A percentile compares a stretch with the other conserved stretches of the same genome.
Conservation (phyloP, 1,139 yeast species). For the Candida neerlandica region DNA sequence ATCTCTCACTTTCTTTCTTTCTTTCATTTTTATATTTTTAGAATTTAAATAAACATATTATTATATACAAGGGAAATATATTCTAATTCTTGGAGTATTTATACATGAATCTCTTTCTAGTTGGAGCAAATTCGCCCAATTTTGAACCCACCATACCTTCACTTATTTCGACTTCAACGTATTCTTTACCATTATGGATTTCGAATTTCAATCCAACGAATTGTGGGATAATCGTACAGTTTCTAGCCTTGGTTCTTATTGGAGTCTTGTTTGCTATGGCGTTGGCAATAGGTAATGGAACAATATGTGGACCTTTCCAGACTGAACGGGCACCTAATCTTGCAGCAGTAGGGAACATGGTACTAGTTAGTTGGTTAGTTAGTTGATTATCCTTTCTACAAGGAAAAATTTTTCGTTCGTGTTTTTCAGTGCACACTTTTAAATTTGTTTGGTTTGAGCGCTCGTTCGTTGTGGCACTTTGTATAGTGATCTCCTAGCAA, state of each 20-base stretch:
- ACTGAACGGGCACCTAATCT: constrained; percentile 62
- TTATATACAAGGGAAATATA: not conserved
- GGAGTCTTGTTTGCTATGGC: constrained; percentile 83
- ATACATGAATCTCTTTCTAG: constrained; percentile 84
- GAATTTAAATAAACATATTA: not conserved
- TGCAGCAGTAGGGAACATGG: constrained; percentile 61
- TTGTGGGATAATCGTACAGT: constrained; percentile 92
- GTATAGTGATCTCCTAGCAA: too few relatives aligned
- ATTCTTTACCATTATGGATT: constrained; percentile 94
- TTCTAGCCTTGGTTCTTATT: constrained; percentile 89
- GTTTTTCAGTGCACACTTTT: not conserved
- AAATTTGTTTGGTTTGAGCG: not conserved
- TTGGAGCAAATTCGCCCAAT: constrained; percentile 93
- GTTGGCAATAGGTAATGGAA: constrained; percentile 86
- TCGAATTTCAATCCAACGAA: constrained; percentile 94
- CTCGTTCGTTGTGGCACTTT: not conserved
- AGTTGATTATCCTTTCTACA: not conserved
- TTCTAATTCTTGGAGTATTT: constrained; percentile 65
- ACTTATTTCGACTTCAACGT: constrained; percentile 81
- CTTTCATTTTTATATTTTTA: not conserved
- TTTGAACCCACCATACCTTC: constrained; percentile 99
- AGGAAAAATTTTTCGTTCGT: not conserved
- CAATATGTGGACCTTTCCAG: constrained; percentile 95
- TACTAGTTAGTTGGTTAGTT: constrained; percentile 8
- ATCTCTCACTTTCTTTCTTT: not conserved